Conservation (phyloP, 1,284 basidiomycete genomes). For the Boletus smithii region DNA sequence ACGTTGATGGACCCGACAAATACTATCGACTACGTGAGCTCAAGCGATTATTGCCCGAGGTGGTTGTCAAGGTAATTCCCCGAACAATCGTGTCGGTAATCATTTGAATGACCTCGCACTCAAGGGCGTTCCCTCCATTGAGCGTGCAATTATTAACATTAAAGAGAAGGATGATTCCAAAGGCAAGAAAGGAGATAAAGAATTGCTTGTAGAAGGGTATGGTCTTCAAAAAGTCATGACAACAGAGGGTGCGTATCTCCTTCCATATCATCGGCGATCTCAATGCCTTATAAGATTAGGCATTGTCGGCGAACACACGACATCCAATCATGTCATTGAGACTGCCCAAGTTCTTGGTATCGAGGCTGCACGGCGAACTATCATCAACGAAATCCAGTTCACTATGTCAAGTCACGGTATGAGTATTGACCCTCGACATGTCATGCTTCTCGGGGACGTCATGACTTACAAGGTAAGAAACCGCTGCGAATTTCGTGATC, state of each 20-base stretch:
- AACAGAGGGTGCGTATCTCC: constrained; percentile 71
- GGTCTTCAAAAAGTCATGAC: constrained; percentile 98
- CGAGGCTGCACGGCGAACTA: constrained; percentile 91
- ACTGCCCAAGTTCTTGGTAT: constrained; percentile 93
- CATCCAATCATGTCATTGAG: constrained; percentile 98
- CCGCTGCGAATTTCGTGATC: background rate
- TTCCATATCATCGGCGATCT: background rate
- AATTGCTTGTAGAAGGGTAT: constrained; percentile 93
- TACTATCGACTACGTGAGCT: constrained; percentile 87
- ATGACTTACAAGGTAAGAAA: constrained; percentile 93
- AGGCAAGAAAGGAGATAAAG: constrained; percentile 80
- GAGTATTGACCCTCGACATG: constrained; percentile 98
- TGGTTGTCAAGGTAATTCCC: constrained; percentile 79
- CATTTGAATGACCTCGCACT: background rate
- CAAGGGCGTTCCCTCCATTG: constrained; percentile 80
- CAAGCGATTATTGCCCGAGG: constrained; percentile 75
- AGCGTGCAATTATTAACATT: constrained; percentile 90
- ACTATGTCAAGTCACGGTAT: constrained; percentile 98
- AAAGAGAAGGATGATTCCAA: constrained; percentile 76
- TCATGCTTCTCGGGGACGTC: constrained; percentile 97
- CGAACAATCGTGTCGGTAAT: background rate
- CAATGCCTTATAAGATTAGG: constrained; percentile 44
- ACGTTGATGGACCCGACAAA: constrained; percentile 80
- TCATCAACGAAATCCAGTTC: constrained; percentile 96
- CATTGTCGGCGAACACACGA: constrained; percentile 88